Evolutionary conservation across 1,139 yeast genomes (phyloP), one percentile per base, ranked within the genome.

Genomic region (Pichia sp.): DNA sequence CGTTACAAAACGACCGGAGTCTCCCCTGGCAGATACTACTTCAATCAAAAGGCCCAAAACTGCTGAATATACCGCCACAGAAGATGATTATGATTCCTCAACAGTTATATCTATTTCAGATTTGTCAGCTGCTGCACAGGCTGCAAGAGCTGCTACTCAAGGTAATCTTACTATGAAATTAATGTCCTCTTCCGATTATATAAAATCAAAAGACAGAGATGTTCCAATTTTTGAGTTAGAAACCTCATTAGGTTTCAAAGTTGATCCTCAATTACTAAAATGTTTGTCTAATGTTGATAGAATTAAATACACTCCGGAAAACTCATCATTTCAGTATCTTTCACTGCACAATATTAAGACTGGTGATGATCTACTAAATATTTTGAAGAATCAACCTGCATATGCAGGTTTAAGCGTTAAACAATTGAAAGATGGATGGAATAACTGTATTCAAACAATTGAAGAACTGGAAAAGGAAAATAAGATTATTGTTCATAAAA

Each of bases 401-500:
- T 90, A 88, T 67, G 88, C 84, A 64, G 99, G 99, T 3, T 78
- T 87, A 2, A 75, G 90, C 0, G 96, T 93, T 33, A 88, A 88
- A 64, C 96, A 91, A 63, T 75, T 95, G 55, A 85, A 84, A 63
- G 99, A 95, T 66, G 99, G 99, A 25, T 95, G 99, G 99, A 79
- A 87, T 49, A 95, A 91, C n/a, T 91, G 96, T 66, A 68, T 85
- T 46, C 81, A 80, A 8, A 87, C 95, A 0, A 81, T 93, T 31
- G 82, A 83, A 48, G 83, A 84, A 60, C 72, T 93, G 45, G 98
- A 93, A 65, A 75, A 77, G 51, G 84, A 85, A 52, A 80, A 85
- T 56, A 84, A 87, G 60, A 82, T 91, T 43, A 74, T 93, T 45
- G 96, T 93, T 4, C 73, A 89, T 60, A 77, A 96, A 53, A 89